Evolutionary conservation across 2,329 filamentous ascomycete species (phyloP), one percentile per base, ranked within the genome.

Genomic region (Zasmidium cellare): DNA sequence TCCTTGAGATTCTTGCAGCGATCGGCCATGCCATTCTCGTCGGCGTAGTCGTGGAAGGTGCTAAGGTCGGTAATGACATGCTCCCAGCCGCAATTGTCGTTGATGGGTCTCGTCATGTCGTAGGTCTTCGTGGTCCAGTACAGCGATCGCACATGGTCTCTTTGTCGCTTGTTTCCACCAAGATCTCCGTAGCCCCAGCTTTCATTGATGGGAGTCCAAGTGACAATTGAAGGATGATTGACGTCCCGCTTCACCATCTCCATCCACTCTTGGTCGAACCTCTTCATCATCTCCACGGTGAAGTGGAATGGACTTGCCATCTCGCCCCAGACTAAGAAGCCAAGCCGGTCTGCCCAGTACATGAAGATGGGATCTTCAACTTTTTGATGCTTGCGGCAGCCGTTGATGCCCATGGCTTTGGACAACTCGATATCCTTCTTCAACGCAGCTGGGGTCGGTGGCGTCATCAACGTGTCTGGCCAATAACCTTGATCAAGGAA

Each of bases 21-120:
- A 58, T 80, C 74, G 3, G 80, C 76, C 6, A 89, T 77, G 20
- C 79, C 80, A 0, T 80, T 76, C 0, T 77, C 83, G 65, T 88
- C 86, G 18, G 78, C 76, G 68, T 89, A 89, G 70, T 89, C 86
- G 69, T 89, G 87, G 75, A 87, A 89, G 0, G 86, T 88, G 22
- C 82, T 84, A 1, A 89, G 74, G 63, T 89, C 86, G 0, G 83
- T 86, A 11, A 77, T 65, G 5, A 88, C 85, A 61, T 88, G 86
- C 67, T 89, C 85, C 87, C 87, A 89, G 31, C 87, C 87, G 63
- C 86, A 89, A 71, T 89, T 89, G 70, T 89, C 86, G 66, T 89
- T 89, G 67, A 89, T 79, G 16, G 85, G 85, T 5, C 87, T 75
- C 0, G 82, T 87, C 1, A 83, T 78, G 62, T 89, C 87, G 1